These are phyloP conservation scores for Syzygium aromaticum DNA, from an alignment of 345 rosid species.

Conservation along the genomic window DNA sequence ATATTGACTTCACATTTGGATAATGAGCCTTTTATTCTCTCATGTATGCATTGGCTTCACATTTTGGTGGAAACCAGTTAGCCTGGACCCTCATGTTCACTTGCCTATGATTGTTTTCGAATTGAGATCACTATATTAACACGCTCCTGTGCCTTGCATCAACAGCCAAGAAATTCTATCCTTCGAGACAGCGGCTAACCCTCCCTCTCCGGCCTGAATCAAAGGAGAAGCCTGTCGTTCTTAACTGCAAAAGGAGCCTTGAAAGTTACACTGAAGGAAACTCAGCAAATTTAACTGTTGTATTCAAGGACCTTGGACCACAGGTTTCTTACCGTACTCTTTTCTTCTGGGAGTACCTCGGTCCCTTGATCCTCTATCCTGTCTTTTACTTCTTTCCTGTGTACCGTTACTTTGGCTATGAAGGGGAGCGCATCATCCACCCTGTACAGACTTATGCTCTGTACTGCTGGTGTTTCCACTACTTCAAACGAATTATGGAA, in stretches of 20 bases:
- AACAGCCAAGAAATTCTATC: conserved; percentile 84
- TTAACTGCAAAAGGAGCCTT: conserved; percentile 60
- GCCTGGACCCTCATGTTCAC: neutral
- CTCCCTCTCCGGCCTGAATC: conserved; percentile 72
- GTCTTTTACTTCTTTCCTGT: conserved; percentile 83
- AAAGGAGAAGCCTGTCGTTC: conserved; percentile 62
- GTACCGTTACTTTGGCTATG: conserved; percentile 67
- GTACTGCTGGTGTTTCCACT: conserved; percentile 96
- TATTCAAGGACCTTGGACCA: conserved; percentile 91
- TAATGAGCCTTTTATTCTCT: neutral
- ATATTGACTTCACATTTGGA: neutral
- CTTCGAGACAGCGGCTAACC: conserved; percentile 93
- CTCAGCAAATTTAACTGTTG: conserved; percentile 40
- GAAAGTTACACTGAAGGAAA: conserved; percentile 67
- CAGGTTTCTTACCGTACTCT: conserved; percentile 93
- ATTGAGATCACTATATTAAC: neutral
- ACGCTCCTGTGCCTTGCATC: conserved; percentile 4
- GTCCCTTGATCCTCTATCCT: conserved; percentile 85
- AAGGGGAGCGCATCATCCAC: conserved; percentile 45
- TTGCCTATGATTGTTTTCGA: neutral
- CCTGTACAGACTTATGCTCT: conserved; percentile 93
- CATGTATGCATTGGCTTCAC: neutral
- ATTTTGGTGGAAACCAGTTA: neutral
- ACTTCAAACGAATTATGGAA: conserved; percentile 90
- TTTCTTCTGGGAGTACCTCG: conserved; percentile 93